Evolutionary conservation across 345 rosid species (phyloP).

Genomic region (Punica granatum): DNA sequence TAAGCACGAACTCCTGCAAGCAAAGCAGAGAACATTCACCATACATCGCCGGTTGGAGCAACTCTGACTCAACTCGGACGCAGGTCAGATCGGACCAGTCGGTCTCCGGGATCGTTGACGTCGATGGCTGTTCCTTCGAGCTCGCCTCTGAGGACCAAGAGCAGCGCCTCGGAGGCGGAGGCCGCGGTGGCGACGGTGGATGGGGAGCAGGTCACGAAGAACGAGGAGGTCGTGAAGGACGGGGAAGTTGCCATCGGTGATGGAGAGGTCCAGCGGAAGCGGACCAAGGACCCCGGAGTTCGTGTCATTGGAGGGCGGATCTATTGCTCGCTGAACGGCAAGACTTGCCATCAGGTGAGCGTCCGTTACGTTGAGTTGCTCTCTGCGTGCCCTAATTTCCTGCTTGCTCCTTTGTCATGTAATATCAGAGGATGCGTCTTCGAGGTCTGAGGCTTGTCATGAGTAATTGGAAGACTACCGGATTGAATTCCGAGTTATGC

Average conservation of each 20-base stretch:
- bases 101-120: no score
- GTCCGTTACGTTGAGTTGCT: not conserved
- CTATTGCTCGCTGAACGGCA: constrained; percentile 55
- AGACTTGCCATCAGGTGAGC: constrained; percentile 68
- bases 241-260: not conserved
- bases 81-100: not conserved
- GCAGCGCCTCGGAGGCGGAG: not conserved
- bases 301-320: constrained; percentile 40
- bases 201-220: no score
- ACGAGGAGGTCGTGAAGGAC: no score
- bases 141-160: not conserved
- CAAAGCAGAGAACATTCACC: not conserved
- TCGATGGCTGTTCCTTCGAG: not conserved
- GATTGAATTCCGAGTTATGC: not conserved
- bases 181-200: not conserved
- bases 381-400: not conserved
- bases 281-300: constrained; percentile 33
- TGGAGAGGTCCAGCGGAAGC: not conserved
- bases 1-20: not conserved
- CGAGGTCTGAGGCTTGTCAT: no score
- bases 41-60: not conserved
- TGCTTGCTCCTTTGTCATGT: not conserved
- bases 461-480: not conserved
- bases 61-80: not conserved
- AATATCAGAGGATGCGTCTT: no score